Conservation (phyloP, 2,329 filamentous ascomycete species). For the Colletotrichum falcatum region DNA sequence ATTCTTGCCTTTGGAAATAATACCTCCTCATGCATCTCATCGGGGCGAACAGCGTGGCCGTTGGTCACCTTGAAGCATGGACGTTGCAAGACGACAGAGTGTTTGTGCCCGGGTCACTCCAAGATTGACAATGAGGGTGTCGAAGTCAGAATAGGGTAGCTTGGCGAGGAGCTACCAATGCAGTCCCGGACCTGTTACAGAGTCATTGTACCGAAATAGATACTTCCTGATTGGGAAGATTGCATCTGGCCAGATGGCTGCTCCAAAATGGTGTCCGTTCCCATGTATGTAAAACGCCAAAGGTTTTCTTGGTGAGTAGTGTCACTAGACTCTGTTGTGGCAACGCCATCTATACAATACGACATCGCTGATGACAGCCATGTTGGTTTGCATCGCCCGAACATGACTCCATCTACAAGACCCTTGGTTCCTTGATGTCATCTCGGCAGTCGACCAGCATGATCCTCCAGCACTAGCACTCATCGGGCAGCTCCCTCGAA, state of each 20-base stretch:
- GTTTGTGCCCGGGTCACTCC: conserved; percentile 65
- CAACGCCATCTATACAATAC: too few relatives aligned
- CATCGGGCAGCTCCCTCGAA: background rate
- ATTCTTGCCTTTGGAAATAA: conserved; percentile 65
- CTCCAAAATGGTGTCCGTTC: too few relatives aligned
- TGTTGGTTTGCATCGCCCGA: too few relatives aligned
- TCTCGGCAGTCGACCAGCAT: background rate
- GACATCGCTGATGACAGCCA: too few relatives aligned
- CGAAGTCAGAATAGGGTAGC: conserved; percentile 69
- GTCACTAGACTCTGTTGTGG: too few relatives aligned
- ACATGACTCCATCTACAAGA: too few relatives aligned
- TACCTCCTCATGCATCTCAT: conserved; percentile 65
- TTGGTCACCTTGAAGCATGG: conserved; percentile 68
- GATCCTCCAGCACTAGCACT: background rate
- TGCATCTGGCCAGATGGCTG: too few relatives aligned
- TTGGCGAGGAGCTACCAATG: conserved; percentile 66
- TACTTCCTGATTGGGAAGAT: background rate
- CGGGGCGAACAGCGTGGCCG: conserved; percentile 65
- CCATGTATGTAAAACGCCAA: too few relatives aligned
- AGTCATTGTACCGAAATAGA: background rate
- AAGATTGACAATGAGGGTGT: conserved; percentile 69
- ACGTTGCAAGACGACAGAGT: conserved; percentile 56
- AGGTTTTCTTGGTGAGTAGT: too few relatives aligned
- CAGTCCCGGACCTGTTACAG: too few relatives aligned
- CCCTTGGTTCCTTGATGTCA: background rate